These are phyloP conservation scores for Claviceps humidiphila DNA, from an alignment of 2,329 filamentous ascomycete species.

Conservation along the genomic window DNA sequence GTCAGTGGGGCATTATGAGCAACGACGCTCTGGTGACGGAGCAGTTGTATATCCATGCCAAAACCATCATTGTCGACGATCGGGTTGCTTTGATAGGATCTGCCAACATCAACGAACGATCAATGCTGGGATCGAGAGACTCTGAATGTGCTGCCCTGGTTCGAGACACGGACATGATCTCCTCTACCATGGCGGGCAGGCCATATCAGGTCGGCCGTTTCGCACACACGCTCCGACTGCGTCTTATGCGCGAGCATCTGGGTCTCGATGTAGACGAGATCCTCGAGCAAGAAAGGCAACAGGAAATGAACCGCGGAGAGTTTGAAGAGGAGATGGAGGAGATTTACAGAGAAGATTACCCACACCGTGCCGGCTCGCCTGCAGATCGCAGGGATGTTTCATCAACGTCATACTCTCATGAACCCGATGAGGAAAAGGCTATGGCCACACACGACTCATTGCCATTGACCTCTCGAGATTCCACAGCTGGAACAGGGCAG, in stretches of 20 bases:
- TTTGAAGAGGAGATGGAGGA: constrained; percentile 48
- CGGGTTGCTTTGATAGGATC: constrained; percentile 88
- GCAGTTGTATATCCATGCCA: constrained; percentile 95
- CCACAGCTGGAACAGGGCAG: not conserved
- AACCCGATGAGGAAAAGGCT: constrained; percentile 32
- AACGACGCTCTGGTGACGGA: constrained; percentile 79
- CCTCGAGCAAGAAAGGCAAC: constrained; percentile 61
- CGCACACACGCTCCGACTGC: constrained; percentile 81
- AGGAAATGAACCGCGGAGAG: constrained; percentile 46
- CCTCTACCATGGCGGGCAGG: constrained; percentile 79
- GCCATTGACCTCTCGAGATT: constrained; percentile 1
- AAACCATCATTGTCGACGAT: constrained; percentile 92
- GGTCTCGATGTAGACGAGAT: constrained; percentile 92
- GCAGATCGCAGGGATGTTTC: constrained; percentile 29
- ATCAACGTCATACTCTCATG: constrained; percentile 30
- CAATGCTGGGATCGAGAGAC: constrained; percentile 82
- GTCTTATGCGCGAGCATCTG: constrained; percentile 91
- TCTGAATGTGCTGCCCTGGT: constrained; percentile 86
- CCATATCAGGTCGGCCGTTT: constrained; percentile 87
- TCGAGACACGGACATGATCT: constrained; percentile 83
- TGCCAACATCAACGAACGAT: constrained; percentile 96
- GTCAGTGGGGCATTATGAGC: constrained; percentile 85
- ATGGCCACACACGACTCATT: constrained; percentile 29
- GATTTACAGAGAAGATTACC: constrained; percentile 39
- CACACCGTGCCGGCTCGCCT: not conserved